Evolutionary conservation across 140 eudicot species (phyloP), one percentile per base, ranked within the genome.

Genomic region (Oenanthe javanica): DNA sequence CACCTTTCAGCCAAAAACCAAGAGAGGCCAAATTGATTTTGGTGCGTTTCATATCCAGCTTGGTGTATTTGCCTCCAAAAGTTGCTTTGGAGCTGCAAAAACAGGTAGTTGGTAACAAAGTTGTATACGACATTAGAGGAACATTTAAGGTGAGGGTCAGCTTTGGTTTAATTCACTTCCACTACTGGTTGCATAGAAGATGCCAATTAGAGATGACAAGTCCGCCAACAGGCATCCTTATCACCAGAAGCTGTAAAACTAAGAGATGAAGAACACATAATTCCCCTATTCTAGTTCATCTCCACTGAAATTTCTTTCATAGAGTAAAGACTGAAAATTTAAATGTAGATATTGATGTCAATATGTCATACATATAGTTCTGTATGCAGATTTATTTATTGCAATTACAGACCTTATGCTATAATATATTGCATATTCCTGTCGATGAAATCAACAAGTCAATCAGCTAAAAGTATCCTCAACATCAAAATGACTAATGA

Each of bases 171-270:
- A 80, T 89, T 84, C 96, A 89, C 76, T 90, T 86, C 78, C 78
- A 93, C 13, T 95, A 95, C 79, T 88, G 93, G 97, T 86, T 92
- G 88, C 93, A 89, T 38, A 79, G 86, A 25, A 87, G 83, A 59
- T 95, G 99, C 81, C 91, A 87, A 75, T 55, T 95, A 79, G 95
- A 94, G 92, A 86, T 94, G 91, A 89, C 96, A 18, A 86, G 96
- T 83, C 99, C 99, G 18, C 99, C 99, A 0, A 83, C 86, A 4
- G 96, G 99, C 11, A 70, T 82, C 19, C 92, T 95, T 64, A 80
- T 90, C 61, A 85, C 93, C 27, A 86, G 91, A 81, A 81, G 81
- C 71, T 95, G 99, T 86, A 92, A 72, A 64, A 95, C 91, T 14
- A 90, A 87, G 84, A 88, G 93, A 89, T 92, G 86, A 92, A 75